A percentile compares a stretch with the other conserved stretches of the same genome.
These are phyloP conservation scores for Paspalum vaginatum DNA, from an alignment of 176 grass and related monocot genomes.

Conservation along the genomic window DNA sequence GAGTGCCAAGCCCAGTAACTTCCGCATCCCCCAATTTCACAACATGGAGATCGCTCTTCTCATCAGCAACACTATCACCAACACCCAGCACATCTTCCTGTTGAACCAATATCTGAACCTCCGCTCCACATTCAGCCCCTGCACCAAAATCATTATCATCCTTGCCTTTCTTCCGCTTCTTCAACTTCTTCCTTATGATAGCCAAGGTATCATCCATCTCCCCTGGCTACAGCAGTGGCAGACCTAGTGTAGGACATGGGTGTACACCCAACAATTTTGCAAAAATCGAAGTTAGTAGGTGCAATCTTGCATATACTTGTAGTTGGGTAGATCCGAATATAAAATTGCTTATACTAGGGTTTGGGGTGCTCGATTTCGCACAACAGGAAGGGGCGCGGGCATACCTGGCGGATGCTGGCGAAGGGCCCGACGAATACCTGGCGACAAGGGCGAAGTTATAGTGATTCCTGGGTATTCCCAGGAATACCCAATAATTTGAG, in stretches of 20 bases:
- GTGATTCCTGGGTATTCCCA: too few species aligned
- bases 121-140: constrained; percentile 34
- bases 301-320: neutral
- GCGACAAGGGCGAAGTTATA: too few species aligned
- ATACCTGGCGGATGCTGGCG: neutral
- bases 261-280: neutral
- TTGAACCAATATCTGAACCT: constrained; percentile 36
- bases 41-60: constrained; percentile 39
- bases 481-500: too few species aligned
- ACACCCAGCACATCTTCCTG: constrained; percentile 45
- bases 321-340: neutral
- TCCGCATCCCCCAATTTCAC: constrained; percentile 27
- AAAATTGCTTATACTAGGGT: neutral
- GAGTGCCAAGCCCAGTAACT: constrained; percentile 21
- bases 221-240: neutral
- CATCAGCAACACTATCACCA: constrained; percentile 30
- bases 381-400: neutral
- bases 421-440: too few species aligned
- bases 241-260: neutral
- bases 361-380: neutral
- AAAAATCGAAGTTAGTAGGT: neutral
- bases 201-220: constrained; percentile 95
- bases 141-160: constrained; percentile 9
- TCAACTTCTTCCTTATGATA: constrained; percentile 83
- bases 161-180: constrained; percentile 74